Base-by-base conservation (phyloP, 1,139 yeast genomes). In the Blastobotrys ciferrii region DNA sequence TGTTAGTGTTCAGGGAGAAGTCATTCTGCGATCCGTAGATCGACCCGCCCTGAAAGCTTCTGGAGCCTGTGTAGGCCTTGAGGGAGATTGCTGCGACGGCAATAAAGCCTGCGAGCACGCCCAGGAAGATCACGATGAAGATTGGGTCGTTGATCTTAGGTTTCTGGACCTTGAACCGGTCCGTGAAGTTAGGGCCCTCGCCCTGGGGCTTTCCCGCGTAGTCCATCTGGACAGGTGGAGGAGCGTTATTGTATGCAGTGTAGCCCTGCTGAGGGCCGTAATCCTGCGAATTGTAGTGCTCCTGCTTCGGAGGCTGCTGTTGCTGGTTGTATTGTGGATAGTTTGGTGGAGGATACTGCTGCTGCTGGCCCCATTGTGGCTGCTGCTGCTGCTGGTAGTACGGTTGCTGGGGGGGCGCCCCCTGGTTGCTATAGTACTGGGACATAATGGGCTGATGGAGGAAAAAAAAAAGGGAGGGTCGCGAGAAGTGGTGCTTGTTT, bases 1-100 rank as follows among this genome's bases (percentile, higher is more conserved):
- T 82, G 63, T 84, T 84, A 25, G 92, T 80, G 67, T 84, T 81
- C 65, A 87, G 63, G 2, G 88, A 76, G 62, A 84, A 84, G 13
- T 76, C 61, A 50, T 78, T 72, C 25, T 68, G 63, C 12, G 77
- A 62, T 47, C 74, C 70, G 67, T 88, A 85, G 53, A 86, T 83
- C 2, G 87, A 79, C 11, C 78, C 69, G n/a, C 92, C 91, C 55
- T 78, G 79, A 50, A 70, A 72, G 23, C 78, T 69, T 59, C 77
- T 75, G 6, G 81, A 77, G 39, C 70, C 58, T 12, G 77, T 71
- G 70, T 86, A 83, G 7, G 87, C 84, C 56, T 80, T 73, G 53
- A 89, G 67, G 0, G 87, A 78, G 44, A 87, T 75, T 4, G 78
- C 85, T 0, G 95, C 84, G 38, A 89, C 72, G 0, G 81, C 91